Base-by-base conservation (phyloP, 768 basidiomycete species). In the Leccinum sublutescens region DNA sequence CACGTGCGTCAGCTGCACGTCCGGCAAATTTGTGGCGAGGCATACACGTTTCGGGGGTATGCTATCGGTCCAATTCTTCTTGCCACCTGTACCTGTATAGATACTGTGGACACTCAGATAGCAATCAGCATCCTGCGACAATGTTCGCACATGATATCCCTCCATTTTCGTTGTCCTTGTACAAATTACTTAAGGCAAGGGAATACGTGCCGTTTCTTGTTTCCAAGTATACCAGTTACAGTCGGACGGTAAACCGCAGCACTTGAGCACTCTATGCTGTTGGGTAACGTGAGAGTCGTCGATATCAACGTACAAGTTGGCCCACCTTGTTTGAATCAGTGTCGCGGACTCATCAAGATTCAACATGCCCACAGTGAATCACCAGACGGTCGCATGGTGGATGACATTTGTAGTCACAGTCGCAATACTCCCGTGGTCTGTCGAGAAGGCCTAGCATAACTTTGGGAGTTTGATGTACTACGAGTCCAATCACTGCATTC, bases 11-110 rank as follows among this genome's bases (percentile, higher is more conserved):
- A 6, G 52, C 11, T 12, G 7, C 23, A 3, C 33, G n/a, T 4
- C 40, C n/a, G 9, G 40, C n/a, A 43, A 43, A 9, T n/a, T 43
- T n/a, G n/a, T n/a, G 17, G 9, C 9, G 47, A 29, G n/a, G 58
- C 72, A 11, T 59, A 72, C 71, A 36, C 62, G 70, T 54, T 57
- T 72, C 0, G 45, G 62, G 10, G 71, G 71, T 7, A 1, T 0
- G 6, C 8, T 3, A 3, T 68, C 27, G 7, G 43, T 15, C 55
- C 50, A 64, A 9, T 1, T 23, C 36, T 62, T 9, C 60, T 64
- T 61, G 21, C 71, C 71, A 5, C 71, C 71, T 53, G 51, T 3
- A 6, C 71, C 71, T 11, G 71, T 74, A 49, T 72, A 72, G 17
- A 74, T 62, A n/a, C 71, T 72, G 45, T n/a, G 36, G 29, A 54